A percentile compares a stretch with the other conserved stretches of the same genome.
Conservation (phyloP, 495 filamentous ascomycete genomes). For the Neohortaea acidophila region DNA sequence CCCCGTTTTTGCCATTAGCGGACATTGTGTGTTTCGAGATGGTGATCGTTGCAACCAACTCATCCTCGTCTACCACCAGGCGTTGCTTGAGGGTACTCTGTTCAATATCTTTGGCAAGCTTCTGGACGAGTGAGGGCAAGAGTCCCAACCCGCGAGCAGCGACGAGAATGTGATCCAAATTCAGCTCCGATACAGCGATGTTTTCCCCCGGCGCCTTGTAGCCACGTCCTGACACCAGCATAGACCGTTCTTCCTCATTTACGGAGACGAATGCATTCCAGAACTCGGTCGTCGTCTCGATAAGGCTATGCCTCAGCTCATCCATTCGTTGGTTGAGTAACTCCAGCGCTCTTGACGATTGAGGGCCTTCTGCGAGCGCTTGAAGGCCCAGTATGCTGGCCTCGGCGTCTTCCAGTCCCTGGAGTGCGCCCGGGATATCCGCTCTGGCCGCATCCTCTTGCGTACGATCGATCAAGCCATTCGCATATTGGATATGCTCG, state of each 20-base stretch:
- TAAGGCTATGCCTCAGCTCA: conserved; percentile 22
- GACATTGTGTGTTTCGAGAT: conserved; percentile 21
- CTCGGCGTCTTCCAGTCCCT: conserved; percentile 38
- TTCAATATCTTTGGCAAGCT: conserved; percentile 15
- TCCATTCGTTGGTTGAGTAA: conserved; percentile 21
- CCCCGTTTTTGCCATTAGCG: conserved; percentile 21
- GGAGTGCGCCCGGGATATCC: conserved; percentile 21
- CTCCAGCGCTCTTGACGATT: conserved; percentile 23
- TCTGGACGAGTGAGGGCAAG: conserved; percentile 15
- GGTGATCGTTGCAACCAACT: conserved; percentile 9
- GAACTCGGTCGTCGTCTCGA: conserved; percentile 20
- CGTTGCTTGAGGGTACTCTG: conserved; percentile 8
- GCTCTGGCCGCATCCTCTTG: conserved; percentile 24
- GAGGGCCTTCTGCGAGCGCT: conserved; percentile 20
- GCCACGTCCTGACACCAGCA: conserved; percentile 16
- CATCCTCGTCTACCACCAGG: conserved; percentile 6
- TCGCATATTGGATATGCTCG: conserved; percentile 40
- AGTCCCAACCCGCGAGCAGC: conserved; percentile 2
- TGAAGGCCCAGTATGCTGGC: conserved; percentile 22
- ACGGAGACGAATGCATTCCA: conserved; percentile 29
- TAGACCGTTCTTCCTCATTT: conserved; percentile 12
- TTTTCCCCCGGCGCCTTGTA: background rate
- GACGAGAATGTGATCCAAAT: background rate
- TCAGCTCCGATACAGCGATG: background rate
- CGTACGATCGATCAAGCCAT: conserved; percentile 25